Evolutionary conservation across 1,284 basidiomycete species (phyloP).

Genomic region (Entoloma clypeatum): DNA sequence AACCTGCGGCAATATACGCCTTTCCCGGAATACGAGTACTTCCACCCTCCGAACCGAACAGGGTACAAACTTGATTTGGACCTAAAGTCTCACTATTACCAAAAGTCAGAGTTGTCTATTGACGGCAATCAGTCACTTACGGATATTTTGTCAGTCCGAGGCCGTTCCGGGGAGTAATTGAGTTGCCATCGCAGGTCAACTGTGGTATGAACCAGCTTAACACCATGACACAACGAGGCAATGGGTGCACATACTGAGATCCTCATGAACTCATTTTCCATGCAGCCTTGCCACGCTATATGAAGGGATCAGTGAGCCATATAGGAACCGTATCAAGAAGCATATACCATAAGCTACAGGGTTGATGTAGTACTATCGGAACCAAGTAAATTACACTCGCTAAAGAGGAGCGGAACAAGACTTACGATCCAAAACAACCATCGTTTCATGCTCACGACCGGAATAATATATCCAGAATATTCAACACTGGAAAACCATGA

Average conservation of each 20-base stretch:
- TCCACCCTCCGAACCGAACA: constrained; percentile 55
- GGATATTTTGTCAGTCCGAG: constrained; percentile 63
- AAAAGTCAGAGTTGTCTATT: not conserved
- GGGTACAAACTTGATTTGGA: constrained; percentile 66
- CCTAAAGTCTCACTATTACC: constrained; percentile 45
- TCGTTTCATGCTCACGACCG: constrained; percentile 74
- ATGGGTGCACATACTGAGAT: constrained; percentile 42
- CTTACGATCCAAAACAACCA: constrained; percentile 86
- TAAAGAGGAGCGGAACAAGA: constrained; percentile 10
- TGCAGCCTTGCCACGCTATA: constrained; percentile 67
- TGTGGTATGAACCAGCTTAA: constrained; percentile 23
- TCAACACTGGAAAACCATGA: constrained; percentile 33
- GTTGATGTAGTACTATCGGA: constrained; percentile 63
- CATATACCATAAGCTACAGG: constrained; percentile 69
- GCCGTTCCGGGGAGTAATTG: constrained; percentile 70
- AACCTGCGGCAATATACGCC: constrained; percentile 58
- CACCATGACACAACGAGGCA: not conserved
- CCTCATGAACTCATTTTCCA: constrained; percentile 84
- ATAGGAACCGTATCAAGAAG: not conserved
- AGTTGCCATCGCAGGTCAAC: constrained; percentile 65
- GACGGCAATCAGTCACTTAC: constrained; percentile 34
- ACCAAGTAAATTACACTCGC: constrained; percentile 4
- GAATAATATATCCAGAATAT: constrained; percentile 73
- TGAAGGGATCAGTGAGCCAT: not conserved
- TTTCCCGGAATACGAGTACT: constrained; percentile 46